These are phyloP conservation scores for Verticillium albo-atrum DNA, from an alignment of 2,329 filamentous ascomycete genomes.

Conservation along the genomic window DNA sequence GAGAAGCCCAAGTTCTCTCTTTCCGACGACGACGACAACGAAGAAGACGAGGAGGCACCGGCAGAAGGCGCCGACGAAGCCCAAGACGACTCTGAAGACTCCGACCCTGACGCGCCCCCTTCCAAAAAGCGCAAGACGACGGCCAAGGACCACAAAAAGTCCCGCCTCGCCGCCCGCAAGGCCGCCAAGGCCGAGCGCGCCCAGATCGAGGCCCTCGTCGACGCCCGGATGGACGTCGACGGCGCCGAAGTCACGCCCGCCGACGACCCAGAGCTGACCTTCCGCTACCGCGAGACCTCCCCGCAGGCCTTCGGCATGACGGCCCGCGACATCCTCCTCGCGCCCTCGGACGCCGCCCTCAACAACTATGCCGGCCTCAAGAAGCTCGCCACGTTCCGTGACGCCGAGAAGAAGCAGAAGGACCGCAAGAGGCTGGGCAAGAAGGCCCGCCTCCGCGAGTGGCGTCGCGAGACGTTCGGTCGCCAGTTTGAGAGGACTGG, in stretches of 20 bases:
- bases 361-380: conserved; percentile 93
- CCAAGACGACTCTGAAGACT: conserved; percentile 29
- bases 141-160: conserved; percentile 55
- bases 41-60: not conserved
- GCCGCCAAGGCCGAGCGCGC: conserved; percentile 75
- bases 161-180: conserved; percentile 56
- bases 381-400: conserved; percentile 87
- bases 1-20: conserved; percentile 50
- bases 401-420: conserved; percentile 80
- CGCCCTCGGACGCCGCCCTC: conserved; percentile 77
- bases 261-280: conserved; percentile 35
- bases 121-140: conserved; percentile 56
- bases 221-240: conserved; percentile 73
- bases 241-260: conserved; percentile 50
- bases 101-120: conserved; percentile 36
- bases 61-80: conserved; percentile 27
- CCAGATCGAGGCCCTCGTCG: conserved; percentile 81
- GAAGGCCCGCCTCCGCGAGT: conserved; percentile 85
- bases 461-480: conserved; percentile 66
- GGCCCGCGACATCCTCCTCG: conserved; percentile 80
- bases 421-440: conserved; percentile 88
- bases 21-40: conserved; percentile 43
- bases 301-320: conserved; percentile 88
- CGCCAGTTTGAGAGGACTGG: conserved; percentile 51
- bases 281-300: conserved; percentile 93